phyloP scores from a whole-genome alignment of 306 rosid species.

The Astragalus membranaceus region DNA sequence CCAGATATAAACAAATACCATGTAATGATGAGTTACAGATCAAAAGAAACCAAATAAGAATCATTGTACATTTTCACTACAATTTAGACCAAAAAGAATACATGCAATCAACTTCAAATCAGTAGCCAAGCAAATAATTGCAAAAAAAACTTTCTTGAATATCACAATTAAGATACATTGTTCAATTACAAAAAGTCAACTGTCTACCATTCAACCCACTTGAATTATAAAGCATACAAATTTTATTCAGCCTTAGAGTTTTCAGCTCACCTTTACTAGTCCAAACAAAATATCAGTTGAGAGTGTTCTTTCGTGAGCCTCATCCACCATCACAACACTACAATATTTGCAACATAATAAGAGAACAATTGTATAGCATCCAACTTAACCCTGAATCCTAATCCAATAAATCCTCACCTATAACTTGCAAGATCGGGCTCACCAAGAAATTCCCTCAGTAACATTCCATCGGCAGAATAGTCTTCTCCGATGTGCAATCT shows the following conservation, averaged over 20 bases:
- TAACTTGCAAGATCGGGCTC: slow-evolving; percentile 91
- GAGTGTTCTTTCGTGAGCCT: slow-evolving; percentile 99
- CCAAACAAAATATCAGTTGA: slow-evolving; percentile 96
- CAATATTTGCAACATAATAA: slow-evolving; percentile 21
- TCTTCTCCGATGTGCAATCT: slow-evolving; percentile 95
- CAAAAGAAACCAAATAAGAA: slow-evolving; percentile 13
- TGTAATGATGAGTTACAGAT: slow-evolving; percentile 5
- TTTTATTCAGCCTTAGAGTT: not conserved
- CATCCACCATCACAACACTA: slow-evolving; percentile 99
- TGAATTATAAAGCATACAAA: not conserved
- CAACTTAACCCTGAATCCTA: slow-evolving; percentile 19
- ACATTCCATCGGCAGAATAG: slow-evolving; percentile 95
- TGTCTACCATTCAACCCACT: slow-evolving; percentile 2
- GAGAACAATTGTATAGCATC: slow-evolving; percentile 10
- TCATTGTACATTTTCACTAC: not conserved
- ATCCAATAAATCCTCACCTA: slow-evolving; percentile 48
- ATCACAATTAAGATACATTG: slow-evolving; percentile 10
- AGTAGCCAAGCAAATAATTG: not conserved
- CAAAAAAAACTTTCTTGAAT: not conserved
- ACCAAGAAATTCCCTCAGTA: slow-evolving; percentile 88
- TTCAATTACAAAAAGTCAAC: not conserved
- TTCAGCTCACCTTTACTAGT: slow-evolving; percentile 69
- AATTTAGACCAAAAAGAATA: not conserved
- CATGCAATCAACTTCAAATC: slow-evolving; percentile 11
- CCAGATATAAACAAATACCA: not conserved